phyloP scores from a whole-genome alignment of 2,329 filamentous ascomycete species.

The Golovinomyces cichoracearum region DNA sequence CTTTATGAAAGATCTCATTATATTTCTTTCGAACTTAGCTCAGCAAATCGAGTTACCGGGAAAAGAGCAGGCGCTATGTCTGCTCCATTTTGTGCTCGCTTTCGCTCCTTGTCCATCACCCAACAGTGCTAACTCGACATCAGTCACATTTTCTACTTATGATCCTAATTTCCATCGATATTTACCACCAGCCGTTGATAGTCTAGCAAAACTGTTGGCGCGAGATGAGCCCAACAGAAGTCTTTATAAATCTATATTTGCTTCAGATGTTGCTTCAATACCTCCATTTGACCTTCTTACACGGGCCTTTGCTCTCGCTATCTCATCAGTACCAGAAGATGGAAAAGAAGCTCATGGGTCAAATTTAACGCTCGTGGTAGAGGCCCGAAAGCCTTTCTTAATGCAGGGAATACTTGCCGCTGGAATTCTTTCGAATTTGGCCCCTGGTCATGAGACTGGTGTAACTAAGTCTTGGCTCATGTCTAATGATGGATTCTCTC shows the following conservation, averaged over 20 bases:
- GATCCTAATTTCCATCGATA: constrained; percentile 65
- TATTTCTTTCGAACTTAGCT: constrained; percentile 70
- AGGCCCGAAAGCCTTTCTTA: constrained; percentile 63
- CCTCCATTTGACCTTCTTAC: constrained; percentile 60
- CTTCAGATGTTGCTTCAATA: constrained; percentile 36
- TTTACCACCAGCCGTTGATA: constrained; percentile 69
- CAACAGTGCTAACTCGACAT: constrained; percentile 23
- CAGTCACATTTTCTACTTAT: constrained; percentile 54
- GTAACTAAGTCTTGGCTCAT: constrained; percentile 59
- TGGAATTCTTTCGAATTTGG: constrained; percentile 59
- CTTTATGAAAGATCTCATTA: constrained; percentile 88
- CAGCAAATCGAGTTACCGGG: constrained; percentile 56
- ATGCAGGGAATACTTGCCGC: constrained; percentile 82
- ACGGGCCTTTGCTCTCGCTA: constrained; percentile 60
- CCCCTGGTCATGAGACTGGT: constrained; percentile 41
- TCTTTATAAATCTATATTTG: constrained; percentile 61
- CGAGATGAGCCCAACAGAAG: constrained; percentile 79
- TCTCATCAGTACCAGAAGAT: constrained; percentile 58
- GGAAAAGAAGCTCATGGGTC: constrained; percentile 26
- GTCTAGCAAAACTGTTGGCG: constrained; percentile 70
- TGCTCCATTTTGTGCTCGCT: constrained; percentile 69
- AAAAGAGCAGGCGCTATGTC: constrained; percentile 62
- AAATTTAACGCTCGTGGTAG: constrained; percentile 39
- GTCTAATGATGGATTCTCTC: constrained; percentile 59
- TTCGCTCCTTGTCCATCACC: constrained; percentile 65